Base-by-base conservation (phyloP, 164 flowering plant species). In the Aristolochia fimbriata region DNA sequence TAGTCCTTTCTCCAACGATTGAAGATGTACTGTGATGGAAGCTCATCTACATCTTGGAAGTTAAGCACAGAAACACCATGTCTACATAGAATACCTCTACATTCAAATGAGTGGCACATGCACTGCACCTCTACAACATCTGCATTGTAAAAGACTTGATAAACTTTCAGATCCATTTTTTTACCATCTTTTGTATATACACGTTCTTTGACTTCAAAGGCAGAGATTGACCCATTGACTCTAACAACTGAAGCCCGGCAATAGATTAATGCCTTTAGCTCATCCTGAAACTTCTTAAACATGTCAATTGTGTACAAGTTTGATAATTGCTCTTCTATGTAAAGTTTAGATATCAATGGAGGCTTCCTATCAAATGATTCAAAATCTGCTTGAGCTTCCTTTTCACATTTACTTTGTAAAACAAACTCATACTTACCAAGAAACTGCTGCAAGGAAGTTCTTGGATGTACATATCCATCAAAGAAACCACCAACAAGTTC, bases 241-340 rank as follows among this genome's bases (percentile, higher is more conserved):
- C 79, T 82, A 59, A 81, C 77, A 65, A 78, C 73, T 62, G 80
- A 80, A 51, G 86, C 92, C 55, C 85, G 80, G 54, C 81, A 82
- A 1, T 76, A 86, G 71, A 85, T 80, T 50, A 85, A 83, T 62
- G 85, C 87, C 58, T 83, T 85, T 30, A 90, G 65, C 68, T 90
- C 95, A 41, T 85, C 91, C 62, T 90, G 95, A 72, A 90, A 87
- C 61, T 78, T 81, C 12, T 74, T 60, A 64, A 87, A 90, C 46
- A 87, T 71, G 71, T 68, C 86, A 63, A 73, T 75, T 1, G 97
- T 87, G 57, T 80, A 90, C 21, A 79, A 70, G 63, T 62, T 71
- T 50, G 95, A 88, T 23, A 85, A 87, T 67, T 90, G 97, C 66
- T 79, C 83, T 66, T 90, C 97, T 87, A 87, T 80, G 7, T 90